Evolutionary conservation across 2,329 filamentous ascomycete species (phyloP).

Genomic region (Ophiostoma fasciatum): DNA sequence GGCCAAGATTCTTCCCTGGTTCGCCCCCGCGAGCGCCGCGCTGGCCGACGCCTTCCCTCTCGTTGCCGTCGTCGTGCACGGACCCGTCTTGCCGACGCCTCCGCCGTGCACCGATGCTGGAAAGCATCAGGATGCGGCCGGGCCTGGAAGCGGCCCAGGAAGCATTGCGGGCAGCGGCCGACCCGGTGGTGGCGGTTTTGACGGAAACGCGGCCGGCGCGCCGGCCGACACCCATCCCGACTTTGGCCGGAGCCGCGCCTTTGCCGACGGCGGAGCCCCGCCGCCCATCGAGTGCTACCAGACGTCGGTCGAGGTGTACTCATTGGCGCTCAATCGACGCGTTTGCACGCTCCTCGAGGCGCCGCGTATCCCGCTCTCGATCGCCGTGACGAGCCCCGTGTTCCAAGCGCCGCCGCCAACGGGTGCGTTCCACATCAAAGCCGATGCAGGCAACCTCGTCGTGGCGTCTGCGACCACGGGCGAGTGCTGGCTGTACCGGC

Average conservation of each 20-base stretch:
- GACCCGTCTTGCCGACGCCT: slow-evolving; percentile 42
- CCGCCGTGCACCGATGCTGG: too few species aligned
- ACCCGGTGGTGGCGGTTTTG: too few species aligned
- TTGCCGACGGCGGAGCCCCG: slow-evolving; percentile 4
- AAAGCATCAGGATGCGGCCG: too few species aligned
- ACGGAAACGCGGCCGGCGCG: too few species aligned
- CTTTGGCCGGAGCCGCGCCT: slow-evolving; percentile 1
- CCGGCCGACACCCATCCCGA: too few species aligned
- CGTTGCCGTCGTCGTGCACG: slow-evolving; percentile 67
- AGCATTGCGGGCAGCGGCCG: too few species aligned
- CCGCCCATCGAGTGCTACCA: slow-evolving; percentile 50
- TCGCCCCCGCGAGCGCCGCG: slow-evolving; percentile 32
- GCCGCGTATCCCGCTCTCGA: slow-evolving; percentile 43
- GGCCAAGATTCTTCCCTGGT: slow-evolving; percentile 71
- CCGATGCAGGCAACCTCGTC: slow-evolving; percentile 55
- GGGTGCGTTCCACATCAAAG: slow-evolving; percentile 59
- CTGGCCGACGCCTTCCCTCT: slow-evolving; percentile 48
- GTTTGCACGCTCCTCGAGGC: slow-evolving; percentile 62
- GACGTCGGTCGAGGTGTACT: slow-evolving; percentile 81
- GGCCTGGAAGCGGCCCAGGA: too few species aligned
- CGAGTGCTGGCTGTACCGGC: slow-evolving; percentile 67
- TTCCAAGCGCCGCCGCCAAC: slow-evolving; percentile 55
- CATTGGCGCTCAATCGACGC: slow-evolving; percentile 56
- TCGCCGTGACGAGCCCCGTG: slow-evolving; percentile 44
- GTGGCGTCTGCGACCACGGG: slow-evolving; percentile 72